Evolutionary conservation across 2,329 filamentous ascomycete species (phyloP).

Genomic region (Domatiomyces globalis): DNA sequence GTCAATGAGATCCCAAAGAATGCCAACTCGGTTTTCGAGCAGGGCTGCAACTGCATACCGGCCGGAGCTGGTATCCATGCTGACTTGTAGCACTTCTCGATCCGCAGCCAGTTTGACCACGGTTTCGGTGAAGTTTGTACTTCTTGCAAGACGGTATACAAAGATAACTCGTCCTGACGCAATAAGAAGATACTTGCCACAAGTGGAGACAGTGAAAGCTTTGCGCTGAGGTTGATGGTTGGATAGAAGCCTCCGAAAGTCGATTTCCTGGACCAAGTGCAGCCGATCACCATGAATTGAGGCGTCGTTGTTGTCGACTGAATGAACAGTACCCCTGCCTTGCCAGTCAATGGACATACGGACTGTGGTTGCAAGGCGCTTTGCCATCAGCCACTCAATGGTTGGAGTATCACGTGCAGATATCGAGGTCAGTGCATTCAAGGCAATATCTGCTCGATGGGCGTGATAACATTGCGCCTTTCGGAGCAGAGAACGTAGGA

Average conservation of each 20-base stretch:
- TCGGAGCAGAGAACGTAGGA: slow-evolving; percentile 42
- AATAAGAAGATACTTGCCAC: slow-evolving; percentile 44
- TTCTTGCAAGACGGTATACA: slow-evolving; percentile 36
- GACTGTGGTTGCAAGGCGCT: slow-evolving; percentile 36
- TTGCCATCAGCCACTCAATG: slow-evolving; percentile 31
- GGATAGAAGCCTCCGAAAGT: slow-evolving; percentile 16
- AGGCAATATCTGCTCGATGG: slow-evolving; percentile 17
- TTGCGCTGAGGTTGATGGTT: slow-evolving; percentile 14
- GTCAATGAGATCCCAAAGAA: slow-evolving; percentile 41
- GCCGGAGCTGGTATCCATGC: slow-evolving; percentile 47
- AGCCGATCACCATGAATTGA: slow-evolving; percentile 8
- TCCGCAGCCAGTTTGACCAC: slow-evolving; percentile 44
- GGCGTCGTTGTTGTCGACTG: slow-evolving; percentile 10
- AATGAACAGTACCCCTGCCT: slow-evolving; percentile 24
- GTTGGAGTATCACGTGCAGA: slow-evolving; percentile 8
- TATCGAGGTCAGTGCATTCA: neutral
- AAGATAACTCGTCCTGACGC: slow-evolving; percentile 41
- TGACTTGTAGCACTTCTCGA: slow-evolving; percentile 42
- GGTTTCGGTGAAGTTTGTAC: slow-evolving; percentile 26
- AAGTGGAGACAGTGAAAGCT: slow-evolving; percentile 42
- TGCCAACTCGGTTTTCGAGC: slow-evolving; percentile 45
- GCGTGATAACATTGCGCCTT: slow-evolving; percentile 31
- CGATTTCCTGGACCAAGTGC: slow-evolving; percentile 7
- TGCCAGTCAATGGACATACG: slow-evolving; percentile 31
- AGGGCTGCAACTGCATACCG: slow-evolving; percentile 44